Base-by-base conservation (phyloP, 2,329 filamentous ascomycete species). In the Cladophialophora chaetospira region DNA sequence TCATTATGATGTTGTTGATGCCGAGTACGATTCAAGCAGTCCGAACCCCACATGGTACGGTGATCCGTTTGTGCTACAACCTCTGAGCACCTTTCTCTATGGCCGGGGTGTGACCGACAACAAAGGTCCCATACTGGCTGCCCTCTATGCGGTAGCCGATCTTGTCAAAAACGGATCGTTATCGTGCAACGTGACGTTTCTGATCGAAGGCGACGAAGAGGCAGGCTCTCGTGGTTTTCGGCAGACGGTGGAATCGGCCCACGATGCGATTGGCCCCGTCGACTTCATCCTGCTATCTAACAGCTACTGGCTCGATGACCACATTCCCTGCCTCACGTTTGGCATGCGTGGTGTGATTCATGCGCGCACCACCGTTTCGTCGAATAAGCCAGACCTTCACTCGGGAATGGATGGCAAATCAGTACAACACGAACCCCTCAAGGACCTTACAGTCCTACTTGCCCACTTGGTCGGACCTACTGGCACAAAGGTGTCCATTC, bases 261-360 rank as follows among this genome's bases (percentile, higher is more conserved):
- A 96, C 71, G 80, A 87, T 11, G 80, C 90, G 21, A 96, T 99
- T 65, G 94, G 94, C 1, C 80, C 89, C 8, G 86, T 99, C 2
- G 93, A 99, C 73, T 97, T 94, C 79, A 94, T 99, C 53, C 77
- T 99, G 28, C 78, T 99, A 33, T 93, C 94, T 19, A 99, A 99
- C 77, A 97, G 92, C 73, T 99, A 99, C 77, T 99, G 94, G 94
- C 81, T 99, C 1, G 91, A 97, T 69, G 93, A 99, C 68, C 88
- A 95, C 64, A 91, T 95, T 2, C 94, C 94, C 0, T 99, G 94
- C 70, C 76, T 99, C 55, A 99, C 94, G 0, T 99, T 99, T 61
- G 94, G 94, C 1, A 81, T 97, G 5, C 85, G 94, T 46, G 94
- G 94, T 21, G 93, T 99, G 23, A 87, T 99, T 19, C 93, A 97